Conservation (phyloP, 2,329 filamentous ascomycete genomes). For the Fusarium palustre region DNA sequence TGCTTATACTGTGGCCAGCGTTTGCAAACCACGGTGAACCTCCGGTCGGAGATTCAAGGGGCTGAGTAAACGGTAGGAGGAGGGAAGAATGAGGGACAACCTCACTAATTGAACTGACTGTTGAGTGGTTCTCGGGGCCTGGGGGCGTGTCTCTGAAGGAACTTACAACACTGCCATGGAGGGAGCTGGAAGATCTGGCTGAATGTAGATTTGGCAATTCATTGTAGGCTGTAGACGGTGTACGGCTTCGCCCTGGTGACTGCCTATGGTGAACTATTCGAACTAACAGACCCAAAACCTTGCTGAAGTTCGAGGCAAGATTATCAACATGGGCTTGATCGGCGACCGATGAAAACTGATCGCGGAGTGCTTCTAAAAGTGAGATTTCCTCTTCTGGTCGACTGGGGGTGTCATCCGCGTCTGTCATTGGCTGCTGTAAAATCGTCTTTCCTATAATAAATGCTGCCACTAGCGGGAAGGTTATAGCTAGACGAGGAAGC, state of each 20-base stretch:
- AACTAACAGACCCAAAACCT: constrained; percentile 30
- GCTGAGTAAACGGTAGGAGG: constrained; percentile 38
- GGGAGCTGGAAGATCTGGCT: constrained; percentile 39
- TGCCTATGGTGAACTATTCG: constrained; percentile 38
- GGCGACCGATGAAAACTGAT: constrained; percentile 31
- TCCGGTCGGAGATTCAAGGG: constrained; percentile 27
- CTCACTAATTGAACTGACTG: constrained; percentile 30
- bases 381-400: constrained; percentile 44
- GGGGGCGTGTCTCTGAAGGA: constrained; percentile 43
- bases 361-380: constrained; percentile 43
- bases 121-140: constrained; percentile 32
- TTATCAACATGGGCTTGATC: constrained; percentile 39
- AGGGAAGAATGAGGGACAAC: constrained; percentile 28
- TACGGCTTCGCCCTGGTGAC: constrained; percentile 20
- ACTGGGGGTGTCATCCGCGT: constrained; percentile 8
- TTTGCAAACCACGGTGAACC: constrained; percentile 32
- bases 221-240: constrained; percentile 42
- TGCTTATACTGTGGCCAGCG: not conserved
- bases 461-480: constrained; percentile 41
- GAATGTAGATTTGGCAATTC: constrained; percentile 43
- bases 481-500: constrained; percentile 37
- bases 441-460: constrained; percentile 38
- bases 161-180: constrained; percentile 29
- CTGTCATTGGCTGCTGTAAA: constrained; percentile 34
- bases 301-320: constrained; percentile 37